Base-by-base conservation (phyloP, 2,329 filamentous ascomycete species). In the Fusarium equiseti region DNA sequence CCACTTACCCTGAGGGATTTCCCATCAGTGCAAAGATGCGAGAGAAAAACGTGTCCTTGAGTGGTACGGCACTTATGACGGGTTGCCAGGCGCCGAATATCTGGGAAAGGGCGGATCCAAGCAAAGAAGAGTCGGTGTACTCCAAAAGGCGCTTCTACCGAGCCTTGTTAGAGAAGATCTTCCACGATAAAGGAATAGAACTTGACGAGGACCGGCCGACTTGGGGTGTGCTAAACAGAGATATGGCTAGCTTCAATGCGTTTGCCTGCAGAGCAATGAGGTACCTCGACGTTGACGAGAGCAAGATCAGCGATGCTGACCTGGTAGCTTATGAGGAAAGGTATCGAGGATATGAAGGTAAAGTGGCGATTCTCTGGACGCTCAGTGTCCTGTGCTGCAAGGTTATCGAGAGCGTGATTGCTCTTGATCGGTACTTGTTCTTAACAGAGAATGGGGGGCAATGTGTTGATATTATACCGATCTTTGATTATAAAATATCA, bases 101-200 rank as follows among this genome's bases (percentile, higher is more conserved):
- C 45, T 49, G 45, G 45, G n/a, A 16, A 16, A 31, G 45, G 45
- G 45, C n/a, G 9, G 26, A 49, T 31, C 45, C 26, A 16, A 31
- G n/a, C n/a, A 49, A 49, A 22, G 1, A 31, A 49, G 45, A 49
- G 27, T 49, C 45, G 6, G n/a, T 49, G 6, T 49, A 31, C 13
- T 49, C 45, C n/a, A 49, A 49, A 49, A 20, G 45, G 45, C 45
- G 45, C 45, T 49, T 31, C 45, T 49, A 49, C 4, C 45, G 45
- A 31, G 26, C 45, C 8, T 16, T 49, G 8, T 31, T 49, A 4
- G 45, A 49, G 6, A 49, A 49, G 27, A 16, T 49, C n/a, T 49
- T 49, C 9, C n/a, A 49, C n/a, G 27, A 49, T 22, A 49, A 49
- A 31, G 45, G 26, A 16, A 49, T 49, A 16, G 27, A 31, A 11